These are phyloP conservation scores for Vaccinium macrocarpon DNA, from an alignment of 148 eudicot genomes.

Conservation along the genomic window DNA sequence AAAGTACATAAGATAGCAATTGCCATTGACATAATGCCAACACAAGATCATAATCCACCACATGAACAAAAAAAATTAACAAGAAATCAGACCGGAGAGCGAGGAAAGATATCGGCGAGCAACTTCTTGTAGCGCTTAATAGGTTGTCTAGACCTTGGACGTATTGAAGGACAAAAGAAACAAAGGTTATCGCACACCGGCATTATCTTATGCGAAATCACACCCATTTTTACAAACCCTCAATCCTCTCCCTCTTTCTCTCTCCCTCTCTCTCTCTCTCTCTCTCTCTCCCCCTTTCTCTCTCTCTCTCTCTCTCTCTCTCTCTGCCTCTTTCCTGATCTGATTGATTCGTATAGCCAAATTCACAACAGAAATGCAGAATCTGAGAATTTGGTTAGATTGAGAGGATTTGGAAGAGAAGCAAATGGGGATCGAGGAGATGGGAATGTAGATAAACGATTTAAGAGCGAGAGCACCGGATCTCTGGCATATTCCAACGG, in stretches of 20 bases:
- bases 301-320: not conserved
- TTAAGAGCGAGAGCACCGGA: slow-evolving; percentile 22
- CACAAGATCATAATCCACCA: not conserved
- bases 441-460: not conserved
- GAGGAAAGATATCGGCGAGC: slow-evolving; percentile 70
- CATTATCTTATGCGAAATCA: slow-evolving; percentile 56
- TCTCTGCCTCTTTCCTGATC: not conserved
- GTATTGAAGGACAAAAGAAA: slow-evolving; percentile 66
- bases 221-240: slow-evolving; percentile 36
- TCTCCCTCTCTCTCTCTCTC: too few relatives aligned
- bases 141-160: slow-evolving; percentile 83
- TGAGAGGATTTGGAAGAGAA: slow-evolving; percentile 5
- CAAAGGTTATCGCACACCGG: slow-evolving; percentile 70
- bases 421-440: not conserved
- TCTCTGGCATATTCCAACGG: slow-evolving; percentile 13
- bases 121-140: slow-evolving; percentile 82
- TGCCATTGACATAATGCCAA: not conserved
- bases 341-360: not conserved
- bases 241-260: not conserved
- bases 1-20: not conserved
- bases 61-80: not conserved
- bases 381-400: slow-evolving; percentile 3
- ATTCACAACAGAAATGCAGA: not conserved
- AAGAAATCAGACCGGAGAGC: slow-evolving; percentile 47
- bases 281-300: not conserved